phyloP scores from a whole-genome alignment of 2,329 filamentous ascomycete genomes.

The Kalaharituber pfeilii region DNA sequence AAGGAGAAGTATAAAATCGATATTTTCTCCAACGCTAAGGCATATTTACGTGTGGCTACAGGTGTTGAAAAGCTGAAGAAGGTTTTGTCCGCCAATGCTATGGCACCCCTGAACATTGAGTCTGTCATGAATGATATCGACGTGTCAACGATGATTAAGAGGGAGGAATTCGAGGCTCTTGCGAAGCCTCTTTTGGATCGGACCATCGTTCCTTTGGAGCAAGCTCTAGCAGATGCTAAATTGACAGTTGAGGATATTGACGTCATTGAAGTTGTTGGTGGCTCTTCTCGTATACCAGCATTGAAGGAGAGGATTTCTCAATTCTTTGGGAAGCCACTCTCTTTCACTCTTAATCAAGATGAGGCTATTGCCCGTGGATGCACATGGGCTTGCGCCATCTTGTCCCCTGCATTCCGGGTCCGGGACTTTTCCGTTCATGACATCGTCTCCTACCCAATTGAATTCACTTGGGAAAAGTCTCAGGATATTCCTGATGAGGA shows the following conservation, averaged over 20 bases:
- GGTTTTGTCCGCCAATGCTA: conserved; percentile 85
- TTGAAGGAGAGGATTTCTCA: conserved; percentile 77
- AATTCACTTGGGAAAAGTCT: conserved; percentile 98
- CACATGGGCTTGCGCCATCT: conserved; percentile 92
- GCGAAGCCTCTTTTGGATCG: conserved; percentile 67
- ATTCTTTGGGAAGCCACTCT: conserved; percentile 85
- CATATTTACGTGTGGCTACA: conserved; percentile 66
- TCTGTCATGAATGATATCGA: conserved; percentile 97
- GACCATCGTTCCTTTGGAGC: conserved; percentile 58
- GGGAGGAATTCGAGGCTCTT: conserved; percentile 84
- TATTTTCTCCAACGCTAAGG: conserved; percentile 78
- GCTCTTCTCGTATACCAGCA: conserved; percentile 79
- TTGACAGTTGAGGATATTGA: conserved; percentile 86
- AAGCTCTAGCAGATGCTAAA: conserved; percentile 86
- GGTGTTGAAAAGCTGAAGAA: conserved; percentile 98
- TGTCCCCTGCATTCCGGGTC: conserved; percentile 94
- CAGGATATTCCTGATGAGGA: conserved; percentile 97
- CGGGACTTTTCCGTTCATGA: conserved; percentile 96
- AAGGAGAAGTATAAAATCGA: conserved; percentile 97
- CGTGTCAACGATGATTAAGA: conserved; percentile 72
- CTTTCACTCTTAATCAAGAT: conserved; percentile 95
- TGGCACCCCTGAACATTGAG: conserved; percentile 88
- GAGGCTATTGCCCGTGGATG: conserved; percentile 91
- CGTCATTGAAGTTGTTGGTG: conserved; percentile 79
- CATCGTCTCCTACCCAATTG: conserved; percentile 93